Percentiles rank a stretch among this genome's conserved stretches.
Evolutionary conservation across 805 yeast species (phyloP).

Genomic region (Saturnispora ahearnii): DNA sequence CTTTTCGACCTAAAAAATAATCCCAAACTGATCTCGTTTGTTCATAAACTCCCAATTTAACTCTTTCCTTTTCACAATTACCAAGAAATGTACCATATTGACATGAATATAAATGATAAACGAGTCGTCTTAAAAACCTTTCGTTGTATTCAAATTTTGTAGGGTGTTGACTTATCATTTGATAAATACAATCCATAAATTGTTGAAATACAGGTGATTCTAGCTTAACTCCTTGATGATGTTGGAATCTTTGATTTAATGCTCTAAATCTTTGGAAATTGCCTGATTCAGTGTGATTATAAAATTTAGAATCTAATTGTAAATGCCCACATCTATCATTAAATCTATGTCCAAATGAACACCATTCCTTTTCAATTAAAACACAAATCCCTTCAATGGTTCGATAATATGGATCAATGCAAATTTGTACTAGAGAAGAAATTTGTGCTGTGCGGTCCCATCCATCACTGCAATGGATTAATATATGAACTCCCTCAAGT

Average conservation of each 20-base stretch:
- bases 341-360: slow-evolving; percentile 88
- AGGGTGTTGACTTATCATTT: slow-evolving; percentile 64
- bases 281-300: slow-evolving; percentile 31
- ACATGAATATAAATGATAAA: slow-evolving; percentile 86
- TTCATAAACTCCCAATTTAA: slow-evolving; percentile 31
- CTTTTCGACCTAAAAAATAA: slow-evolving; percentile 68
- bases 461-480: slow-evolving; percentile 95
- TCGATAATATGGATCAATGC: slow-evolving; percentile 84
- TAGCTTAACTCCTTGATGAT: slow-evolving; percentile 42
- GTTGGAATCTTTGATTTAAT: slow-evolving; percentile 43
- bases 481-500: slow-evolving; percentile 69
- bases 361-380: slow-evolving; percentile 90
- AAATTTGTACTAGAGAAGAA: slow-evolving; percentile 71
- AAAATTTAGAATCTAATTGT: slow-evolving; percentile 41
- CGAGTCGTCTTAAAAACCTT: slow-evolving; percentile 69
- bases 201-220: slow-evolving; percentile 94
- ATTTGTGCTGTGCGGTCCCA: slow-evolving; percentile 97
- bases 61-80: slow-evolving; percentile 61
- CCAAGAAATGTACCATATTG: slow-evolving; percentile 88
- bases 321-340: slow-evolving; percentile 76
- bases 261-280: slow-evolving; percentile 34
- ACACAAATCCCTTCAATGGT: slow-evolving; percentile 82
- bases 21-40: slow-evolving; percentile 86
- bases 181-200: slow-evolving; percentile 84
- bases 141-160: slow-evolving; percentile 77